These are phyloP conservation scores for Pseudomassariella vexata DNA, from an alignment of 2,329 filamentous ascomycete species.

Conservation along the genomic window DNA sequence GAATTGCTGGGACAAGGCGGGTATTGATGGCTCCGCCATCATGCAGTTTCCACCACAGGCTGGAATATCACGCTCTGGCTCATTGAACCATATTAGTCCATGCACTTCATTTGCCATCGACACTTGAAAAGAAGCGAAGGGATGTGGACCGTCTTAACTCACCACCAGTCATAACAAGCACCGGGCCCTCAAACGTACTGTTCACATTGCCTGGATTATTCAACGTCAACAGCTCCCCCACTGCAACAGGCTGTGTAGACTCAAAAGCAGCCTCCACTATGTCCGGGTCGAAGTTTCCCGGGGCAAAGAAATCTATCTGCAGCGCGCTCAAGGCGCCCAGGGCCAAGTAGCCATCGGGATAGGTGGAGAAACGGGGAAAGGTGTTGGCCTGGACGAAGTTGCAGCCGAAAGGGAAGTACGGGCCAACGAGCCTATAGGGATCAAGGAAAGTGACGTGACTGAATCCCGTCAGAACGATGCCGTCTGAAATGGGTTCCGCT, in stretches of 20 bases:
- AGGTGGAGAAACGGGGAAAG: conserved; percentile 20
- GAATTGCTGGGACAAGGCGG: conserved; percentile 25
- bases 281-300: conserved; percentile 47
- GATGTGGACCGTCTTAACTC: conserved; percentile 10
- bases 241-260: conserved; percentile 49
- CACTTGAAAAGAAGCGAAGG: not conserved
- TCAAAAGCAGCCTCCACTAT: conserved; percentile 39
- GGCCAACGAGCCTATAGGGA: conserved; percentile 33
- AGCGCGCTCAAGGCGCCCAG: conserved; percentile 38
- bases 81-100: not conserved
- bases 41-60: conserved; percentile 63
- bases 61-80: conserved; percentile 38
- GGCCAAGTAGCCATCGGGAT: conserved; percentile 48
- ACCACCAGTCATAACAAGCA: conserved; percentile 54
- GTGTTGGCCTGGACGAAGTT: conserved; percentile 39
- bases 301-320: conserved; percentile 47
- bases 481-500: conserved; percentile 48
- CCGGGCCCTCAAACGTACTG: conserved; percentile 45
- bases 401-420: conserved; percentile 40
- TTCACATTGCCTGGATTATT: conserved; percentile 26
- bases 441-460: conserved; percentile 40
- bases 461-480: conserved; percentile 56
- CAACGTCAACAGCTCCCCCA: conserved; percentile 55
- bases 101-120: too few species aligned
- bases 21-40: conserved; percentile 34